Evolutionary conservation across 768 basidiomycete species (phyloP), one percentile per base, ranked within the genome.

Genomic region (Pluteus cervinus): DNA sequence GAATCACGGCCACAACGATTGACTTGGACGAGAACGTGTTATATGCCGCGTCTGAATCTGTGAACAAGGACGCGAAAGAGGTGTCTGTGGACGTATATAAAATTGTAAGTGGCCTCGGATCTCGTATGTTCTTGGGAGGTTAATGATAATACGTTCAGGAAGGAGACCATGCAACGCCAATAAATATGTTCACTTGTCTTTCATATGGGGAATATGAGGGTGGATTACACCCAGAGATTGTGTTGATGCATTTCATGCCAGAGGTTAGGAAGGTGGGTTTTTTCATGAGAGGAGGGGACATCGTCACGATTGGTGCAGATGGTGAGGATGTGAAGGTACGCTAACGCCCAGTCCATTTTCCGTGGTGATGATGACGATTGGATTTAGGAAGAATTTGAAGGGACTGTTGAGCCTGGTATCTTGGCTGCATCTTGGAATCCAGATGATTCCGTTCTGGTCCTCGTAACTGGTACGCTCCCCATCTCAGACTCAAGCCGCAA

Each of bases 361-460:
- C 35, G n/a, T 24, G 8, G 46, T 46, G 41, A 41, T 43, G 36
- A 31, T 36, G 44, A 32, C 29, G 20, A 2, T 24, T n/a, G 12
- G 33, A 38, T 46, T 10, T 42, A 87, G 84, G 61, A 75, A 29
- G 88, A 93, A 46, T 73, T 90, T 10, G 82, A 93, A 38, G 94
- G 94, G 11, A 80, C 81, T 0, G 76, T 98, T 5, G 93, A 96
- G 39, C 68, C 78, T 8, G 91, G 88, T 0, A 81, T 99, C 34
- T 58, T 76, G 21, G 80, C 83, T 1, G 92, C 88, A 8, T 66
- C 75, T 9, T 98, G 94, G 93, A 82, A 82, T 45, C 90, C 94
- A 4, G 96, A 99, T 55, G 88, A 94, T 39, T 79, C 87, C 6
- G 62, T 88, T n/a, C 66, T 99, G 9, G 77, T 77, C 1, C 66